Percentiles rank a stretch among this genome's conserved stretches.
Conservation (phyloP, 2,329 filamentous ascomycete genomes). For the Dactylellina haptotyla region DNA sequence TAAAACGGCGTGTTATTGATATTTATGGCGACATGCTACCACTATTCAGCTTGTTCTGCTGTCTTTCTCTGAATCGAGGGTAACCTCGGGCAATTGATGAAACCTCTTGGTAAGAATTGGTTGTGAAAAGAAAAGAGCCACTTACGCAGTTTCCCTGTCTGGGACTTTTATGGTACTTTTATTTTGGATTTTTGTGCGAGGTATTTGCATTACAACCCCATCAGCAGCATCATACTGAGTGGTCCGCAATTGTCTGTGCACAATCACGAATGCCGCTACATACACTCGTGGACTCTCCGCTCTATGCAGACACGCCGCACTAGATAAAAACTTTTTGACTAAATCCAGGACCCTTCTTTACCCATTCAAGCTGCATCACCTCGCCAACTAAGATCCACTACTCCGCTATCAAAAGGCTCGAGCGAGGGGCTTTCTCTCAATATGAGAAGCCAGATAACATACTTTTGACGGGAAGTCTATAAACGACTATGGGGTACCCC, state of each 20-base stretch:
- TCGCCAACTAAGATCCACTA: not conserved
- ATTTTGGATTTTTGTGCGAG: not conserved
- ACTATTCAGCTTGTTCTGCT: not conserved
- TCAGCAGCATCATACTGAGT: not conserved
- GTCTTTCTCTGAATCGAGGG: not conserved
- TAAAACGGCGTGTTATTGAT: conserved; percentile 8
- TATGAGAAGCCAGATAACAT: not conserved
- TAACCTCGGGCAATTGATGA: conserved; percentile 1
- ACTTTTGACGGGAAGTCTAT: conserved; percentile 24
- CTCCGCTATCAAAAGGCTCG: not conserved
- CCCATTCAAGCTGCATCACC: too few relatives aligned
- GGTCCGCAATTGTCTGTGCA: not conserved
- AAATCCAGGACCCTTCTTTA: not conserved
- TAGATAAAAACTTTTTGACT: not conserved
- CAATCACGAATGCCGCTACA: not conserved
- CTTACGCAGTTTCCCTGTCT: not conserved
- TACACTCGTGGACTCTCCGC: too few relatives aligned
- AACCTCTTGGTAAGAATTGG: not conserved
- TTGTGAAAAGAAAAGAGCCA: not conserved
- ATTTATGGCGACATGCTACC: conserved; percentile 1
- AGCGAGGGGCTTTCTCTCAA: not conserved
- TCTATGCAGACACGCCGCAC: not conserved
- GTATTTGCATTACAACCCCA: not conserved
- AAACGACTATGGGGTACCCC: not conserved
- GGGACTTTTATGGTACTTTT: conserved; percentile 5